Evolutionary conservation across 2,329 filamentous ascomycete genomes (phyloP).

Genomic region (Fusarium sp.): DNA sequence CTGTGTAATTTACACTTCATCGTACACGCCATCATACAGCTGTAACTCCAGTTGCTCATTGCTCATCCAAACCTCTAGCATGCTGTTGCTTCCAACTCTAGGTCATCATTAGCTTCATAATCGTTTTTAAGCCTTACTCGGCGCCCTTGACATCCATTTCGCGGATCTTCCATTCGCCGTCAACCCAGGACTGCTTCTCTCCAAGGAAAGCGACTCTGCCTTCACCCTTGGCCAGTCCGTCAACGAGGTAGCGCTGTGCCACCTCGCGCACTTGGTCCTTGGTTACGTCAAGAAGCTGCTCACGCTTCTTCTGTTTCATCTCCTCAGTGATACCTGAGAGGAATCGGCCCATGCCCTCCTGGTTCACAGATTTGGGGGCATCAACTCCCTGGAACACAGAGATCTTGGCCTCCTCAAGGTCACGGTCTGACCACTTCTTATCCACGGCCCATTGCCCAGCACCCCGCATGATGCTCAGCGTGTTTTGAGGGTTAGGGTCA

Average conservation of each 20-base stretch:
- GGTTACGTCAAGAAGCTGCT: constrained; percentile 86
- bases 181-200: constrained; percentile 82
- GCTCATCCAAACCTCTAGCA: constrained; percentile 12
- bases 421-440: constrained; percentile 80
- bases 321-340: constrained; percentile 84
- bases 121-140: constrained; percentile 38
- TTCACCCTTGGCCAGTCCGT: constrained; percentile 66
- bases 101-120: constrained; percentile 11
- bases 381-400: constrained; percentile 93
- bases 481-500: constrained; percentile 93
- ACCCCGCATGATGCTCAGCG: constrained; percentile 82
- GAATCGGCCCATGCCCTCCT: constrained; percentile 88
- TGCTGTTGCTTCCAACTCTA: constrained; percentile 18
- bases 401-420: constrained; percentile 95
- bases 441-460: constrained; percentile 86
- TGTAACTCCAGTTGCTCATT: constrained; percentile 4
- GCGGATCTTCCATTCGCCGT: constrained; percentile 76
- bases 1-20: constrained; percentile 41
- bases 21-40: constrained; percentile 33
- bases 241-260: constrained; percentile 83
- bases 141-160: constrained; percentile 73
- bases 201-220: constrained; percentile 80
- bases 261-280: constrained; percentile 81
- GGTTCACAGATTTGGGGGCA: constrained; percentile 85
- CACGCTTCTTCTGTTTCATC: constrained; percentile 86